These are phyloP conservation scores for Marasmius oreades DNA, from an alignment of 1,284 basidiomycete species.

Conservation along the genomic window DNA sequence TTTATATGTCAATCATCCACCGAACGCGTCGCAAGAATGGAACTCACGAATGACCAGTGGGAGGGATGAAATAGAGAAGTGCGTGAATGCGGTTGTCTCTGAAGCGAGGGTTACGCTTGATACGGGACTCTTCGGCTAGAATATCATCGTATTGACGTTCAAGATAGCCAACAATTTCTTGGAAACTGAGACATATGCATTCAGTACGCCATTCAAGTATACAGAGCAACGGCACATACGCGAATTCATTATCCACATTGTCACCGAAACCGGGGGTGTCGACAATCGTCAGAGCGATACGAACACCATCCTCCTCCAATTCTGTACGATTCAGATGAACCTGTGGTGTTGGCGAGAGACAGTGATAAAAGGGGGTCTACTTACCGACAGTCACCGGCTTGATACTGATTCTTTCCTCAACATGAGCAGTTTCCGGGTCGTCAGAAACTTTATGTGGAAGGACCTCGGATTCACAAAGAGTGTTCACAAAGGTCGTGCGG, in stretches of 20 bases:
- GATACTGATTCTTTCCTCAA: slow-evolving; percentile 94
- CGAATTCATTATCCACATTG: slow-evolving; percentile 98
- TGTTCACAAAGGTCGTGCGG: slow-evolving; percentile 97
- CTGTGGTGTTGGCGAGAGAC: too few species aligned
- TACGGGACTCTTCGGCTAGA: slow-evolving; percentile 96
- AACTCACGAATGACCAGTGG: slow-evolving; percentile 59
- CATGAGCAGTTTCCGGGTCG: slow-evolving; percentile 85
- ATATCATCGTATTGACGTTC: slow-evolving; percentile 99
- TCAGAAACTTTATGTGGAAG: slow-evolving; percentile 84
- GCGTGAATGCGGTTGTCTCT: slow-evolving; percentile 97
- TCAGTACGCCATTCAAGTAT: background rate
- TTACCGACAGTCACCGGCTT: slow-evolving; percentile 92
- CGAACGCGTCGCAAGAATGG: slow-evolving; percentile 8
- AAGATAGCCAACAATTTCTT: slow-evolving; percentile 95
- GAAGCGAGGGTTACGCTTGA: slow-evolving; percentile 99
- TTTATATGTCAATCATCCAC: background rate
- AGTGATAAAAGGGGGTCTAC: slow-evolving; percentile 28
- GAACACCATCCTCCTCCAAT: slow-evolving; percentile 97
- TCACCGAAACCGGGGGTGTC: slow-evolving; percentile 99
- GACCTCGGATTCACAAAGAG: slow-evolving; percentile 92
- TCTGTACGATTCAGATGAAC: slow-evolving; percentile 47
- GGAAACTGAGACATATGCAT: slow-evolving; percentile 57
- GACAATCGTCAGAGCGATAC: slow-evolving; percentile 96
- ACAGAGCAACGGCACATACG: slow-evolving; percentile 53
- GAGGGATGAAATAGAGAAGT: slow-evolving; percentile 97